phyloP scores from a whole-genome alignment of 2,329 filamentous ascomycete species.

The Ceratocystis colombiana region DNA sequence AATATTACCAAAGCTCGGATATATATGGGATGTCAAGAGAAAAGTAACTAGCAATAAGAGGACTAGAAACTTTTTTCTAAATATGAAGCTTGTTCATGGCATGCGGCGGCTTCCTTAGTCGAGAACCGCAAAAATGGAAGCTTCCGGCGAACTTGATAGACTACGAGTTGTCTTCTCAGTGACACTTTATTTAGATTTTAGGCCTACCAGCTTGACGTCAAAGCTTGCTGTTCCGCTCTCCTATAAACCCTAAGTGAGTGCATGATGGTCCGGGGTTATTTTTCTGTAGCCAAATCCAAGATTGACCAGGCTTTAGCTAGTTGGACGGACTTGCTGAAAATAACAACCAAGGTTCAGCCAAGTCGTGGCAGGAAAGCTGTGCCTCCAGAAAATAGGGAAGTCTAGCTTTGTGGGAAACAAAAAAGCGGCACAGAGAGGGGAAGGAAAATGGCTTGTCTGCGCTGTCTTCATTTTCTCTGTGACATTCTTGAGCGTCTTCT shows the following conservation, averaged over 20 bases:
- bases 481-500: background rate
- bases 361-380: background rate
- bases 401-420: background rate
- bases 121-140: background rate
- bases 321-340: background rate
- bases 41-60: background rate
- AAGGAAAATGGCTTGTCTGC: background rate
- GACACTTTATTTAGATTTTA: slow-evolving; percentile 2
- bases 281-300: too few relatives aligned
- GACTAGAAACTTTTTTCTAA: background rate
- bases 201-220: background rate
- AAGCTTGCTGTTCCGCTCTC: background rate
- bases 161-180: background rate
- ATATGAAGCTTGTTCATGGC: background rate
- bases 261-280: too few relatives aligned
- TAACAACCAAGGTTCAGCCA: background rate
- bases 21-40: slow-evolving; percentile 2
- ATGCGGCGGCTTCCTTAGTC: background rate
- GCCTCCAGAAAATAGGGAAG: background rate
- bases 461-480: background rate
- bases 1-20: background rate
- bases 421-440: background rate
- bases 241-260: background rate
- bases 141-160: background rate
- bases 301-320: background rate